These are phyloP conservation scores for Rhynchosporium agropyri DNA, from an alignment of 2,329 filamentous ascomycete species.

Conservation along the genomic window DNA sequence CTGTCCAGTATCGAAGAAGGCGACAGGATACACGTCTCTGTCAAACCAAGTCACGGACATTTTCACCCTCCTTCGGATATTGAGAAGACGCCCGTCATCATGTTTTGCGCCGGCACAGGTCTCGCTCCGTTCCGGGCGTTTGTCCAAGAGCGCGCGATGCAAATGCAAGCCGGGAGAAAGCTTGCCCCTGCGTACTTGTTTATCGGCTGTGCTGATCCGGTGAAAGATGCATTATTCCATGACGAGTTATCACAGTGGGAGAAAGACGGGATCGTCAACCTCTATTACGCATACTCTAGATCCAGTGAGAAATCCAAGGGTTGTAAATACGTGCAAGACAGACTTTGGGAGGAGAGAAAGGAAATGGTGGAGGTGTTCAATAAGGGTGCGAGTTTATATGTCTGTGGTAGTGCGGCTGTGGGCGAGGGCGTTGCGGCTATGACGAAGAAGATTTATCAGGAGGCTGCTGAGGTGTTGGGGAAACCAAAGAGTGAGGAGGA, in stretches of 20 bases:
- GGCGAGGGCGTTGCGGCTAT: slow-evolving; percentile 49
- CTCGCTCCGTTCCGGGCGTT: slow-evolving; percentile 54
- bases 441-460: slow-evolving; percentile 48
- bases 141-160: slow-evolving; percentile 51
- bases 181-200: slow-evolving; percentile 37
- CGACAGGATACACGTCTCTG: slow-evolving; percentile 45
- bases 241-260: slow-evolving; percentile 35
- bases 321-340: slow-evolving; percentile 36
- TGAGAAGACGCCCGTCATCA: slow-evolving; percentile 41
- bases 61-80: slow-evolving; percentile 41
- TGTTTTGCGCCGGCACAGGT: slow-evolving; percentile 45
- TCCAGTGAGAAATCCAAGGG: slow-evolving; percentile 32
- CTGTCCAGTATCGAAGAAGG: slow-evolving; percentile 46
- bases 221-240: slow-evolving; percentile 33
- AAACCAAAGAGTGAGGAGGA: slow-evolving; percentile 45
- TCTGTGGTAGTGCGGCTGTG: slow-evolving; percentile 41
- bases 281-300: slow-evolving; percentile 35
- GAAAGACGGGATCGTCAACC: slow-evolving; percentile 32
- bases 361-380: slow-evolving; percentile 35
- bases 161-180: slow-evolving; percentile 43
- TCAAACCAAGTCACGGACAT: slow-evolving; percentile 44
- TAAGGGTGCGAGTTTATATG: slow-evolving; percentile 36
- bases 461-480: slow-evolving; percentile 43
- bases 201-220: slow-evolving; percentile 36
- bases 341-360: slow-evolving; percentile 36